Conservation (phyloP, 495 filamentous ascomycete species). For the Corynascus novoguineensis region DNA sequence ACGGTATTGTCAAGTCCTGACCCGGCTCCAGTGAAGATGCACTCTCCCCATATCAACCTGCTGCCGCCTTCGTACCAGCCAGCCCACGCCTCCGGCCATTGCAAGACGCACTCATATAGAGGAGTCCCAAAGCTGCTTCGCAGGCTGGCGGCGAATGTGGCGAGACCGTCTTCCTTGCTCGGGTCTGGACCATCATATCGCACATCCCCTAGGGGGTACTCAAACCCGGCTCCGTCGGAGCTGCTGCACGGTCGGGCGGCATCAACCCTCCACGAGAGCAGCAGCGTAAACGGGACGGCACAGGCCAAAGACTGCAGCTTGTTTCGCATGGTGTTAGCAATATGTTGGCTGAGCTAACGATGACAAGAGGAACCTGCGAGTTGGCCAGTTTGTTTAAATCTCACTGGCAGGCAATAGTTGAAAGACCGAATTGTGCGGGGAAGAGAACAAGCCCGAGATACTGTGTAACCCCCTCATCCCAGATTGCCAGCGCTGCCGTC, state of each 20-base stretch:
- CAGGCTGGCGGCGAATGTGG: conserved; percentile 36
- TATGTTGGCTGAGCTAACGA: neutral
- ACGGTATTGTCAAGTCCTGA: conserved; percentile 31
- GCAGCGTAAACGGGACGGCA: neutral
- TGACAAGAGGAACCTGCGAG: too few species aligned
- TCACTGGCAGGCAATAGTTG: neutral
- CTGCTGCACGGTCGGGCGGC: neutral
- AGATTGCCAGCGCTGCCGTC: conserved; percentile 2
- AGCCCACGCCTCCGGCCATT: conserved; percentile 37
- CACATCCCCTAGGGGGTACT: conserved; percentile 30
- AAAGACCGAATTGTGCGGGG: too few species aligned
- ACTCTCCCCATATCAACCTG: conserved; percentile 38
- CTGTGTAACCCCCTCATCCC: conserved; percentile 1
- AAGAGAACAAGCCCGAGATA: neutral
- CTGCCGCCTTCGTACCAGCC: conserved; percentile 31
- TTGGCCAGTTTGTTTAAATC: neutral
- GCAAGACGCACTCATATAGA: conserved; percentile 36
- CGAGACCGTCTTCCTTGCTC: conserved; percentile 22
- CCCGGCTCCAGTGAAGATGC: conserved; percentile 40
- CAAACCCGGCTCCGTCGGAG: conserved; percentile 16
- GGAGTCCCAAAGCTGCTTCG: conserved; percentile 17
- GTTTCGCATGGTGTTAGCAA: neutral
- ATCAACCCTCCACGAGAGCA: neutral
- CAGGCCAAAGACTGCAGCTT: neutral
- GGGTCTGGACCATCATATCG: conserved; percentile 35